Evolutionary conservation across 306 rosid species (phyloP).

Genomic region (Argentina anserina): DNA sequence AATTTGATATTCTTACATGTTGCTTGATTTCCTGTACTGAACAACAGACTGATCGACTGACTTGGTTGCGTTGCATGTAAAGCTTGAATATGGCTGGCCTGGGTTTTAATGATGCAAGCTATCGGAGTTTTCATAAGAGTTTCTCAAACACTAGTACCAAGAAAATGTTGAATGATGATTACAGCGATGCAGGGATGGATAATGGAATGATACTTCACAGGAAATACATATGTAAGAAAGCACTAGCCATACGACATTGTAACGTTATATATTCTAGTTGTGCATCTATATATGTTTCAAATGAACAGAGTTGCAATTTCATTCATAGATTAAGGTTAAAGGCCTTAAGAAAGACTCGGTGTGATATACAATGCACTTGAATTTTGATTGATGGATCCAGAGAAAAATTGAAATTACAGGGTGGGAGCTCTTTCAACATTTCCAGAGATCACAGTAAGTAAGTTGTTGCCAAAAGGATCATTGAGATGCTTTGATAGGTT

Average conservation of each 20-base stretch:
- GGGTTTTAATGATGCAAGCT: too few species aligned
- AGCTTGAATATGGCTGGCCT: too few species aligned
- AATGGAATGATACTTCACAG: neutral
- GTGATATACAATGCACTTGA: constrained; percentile 39
- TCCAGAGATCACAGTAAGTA: constrained; percentile 87
- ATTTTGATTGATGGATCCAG: constrained; percentile 17
- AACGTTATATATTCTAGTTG: neutral
- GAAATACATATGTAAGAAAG: neutral
- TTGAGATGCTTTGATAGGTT: constrained; percentile 95
- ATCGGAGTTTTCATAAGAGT: too few species aligned
- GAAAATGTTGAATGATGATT: too few species aligned
- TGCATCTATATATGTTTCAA: constrained; percentile 2
- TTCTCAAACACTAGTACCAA: neutral
- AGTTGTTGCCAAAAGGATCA: constrained; percentile 95
- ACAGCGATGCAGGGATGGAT: neutral
- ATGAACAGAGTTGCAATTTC: constrained; percentile 23
- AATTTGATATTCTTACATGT: too few species aligned
- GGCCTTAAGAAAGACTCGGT: constrained; percentile 33
- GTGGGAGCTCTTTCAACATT: constrained; percentile 83
- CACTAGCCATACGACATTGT: neutral
- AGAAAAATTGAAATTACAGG: constrained; percentile 45
- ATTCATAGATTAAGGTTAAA: constrained; percentile 31
- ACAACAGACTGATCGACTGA: too few species aligned
- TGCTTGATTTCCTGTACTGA: too few species aligned
- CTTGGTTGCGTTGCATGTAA: too few species aligned